Evolutionary conservation across 306 rosid genomes (phyloP).

Genomic region (Casuarina cunninghamiana): DNA sequence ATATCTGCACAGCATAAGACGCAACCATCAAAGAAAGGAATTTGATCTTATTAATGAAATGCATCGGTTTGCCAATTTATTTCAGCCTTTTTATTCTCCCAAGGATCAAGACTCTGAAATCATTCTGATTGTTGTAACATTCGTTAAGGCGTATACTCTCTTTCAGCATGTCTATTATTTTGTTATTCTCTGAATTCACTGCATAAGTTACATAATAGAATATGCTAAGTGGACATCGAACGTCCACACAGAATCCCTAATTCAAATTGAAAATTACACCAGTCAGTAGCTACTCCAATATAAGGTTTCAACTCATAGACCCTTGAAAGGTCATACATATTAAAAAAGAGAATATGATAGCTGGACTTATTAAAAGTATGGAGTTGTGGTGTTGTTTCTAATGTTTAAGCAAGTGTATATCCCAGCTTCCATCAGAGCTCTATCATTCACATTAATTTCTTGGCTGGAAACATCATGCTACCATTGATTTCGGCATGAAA

Average conservation of each 20-base stretch:
- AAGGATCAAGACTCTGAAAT: neutral
- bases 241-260: too few relatives aligned
- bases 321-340: neutral
- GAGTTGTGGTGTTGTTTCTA: neutral
- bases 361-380: neutral
- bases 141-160: neutral
- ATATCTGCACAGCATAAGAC: slow-evolving; percentile 46
- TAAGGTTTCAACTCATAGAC: too few relatives aligned
- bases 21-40: slow-evolving; percentile 15
- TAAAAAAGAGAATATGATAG: too few relatives aligned
- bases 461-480: neutral
- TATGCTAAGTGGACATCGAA: neutral
- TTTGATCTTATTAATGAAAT: slow-evolving; percentile 8
- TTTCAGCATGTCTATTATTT: neutral
- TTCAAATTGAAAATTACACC: too few relatives aligned
- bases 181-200: neutral
- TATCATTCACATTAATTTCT: neutral
- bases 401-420: neutral
- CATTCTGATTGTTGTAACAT: neutral
- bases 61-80: neutral
- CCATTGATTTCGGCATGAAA: neutral
- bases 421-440: neutral
- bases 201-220: neutral
- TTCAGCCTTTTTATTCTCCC: neutral
- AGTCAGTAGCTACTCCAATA: too few relatives aligned